Evolutionary conservation across 2,329 filamentous ascomycete genomes (phyloP).

Genomic region (Ploettnerulaceae sp.): DNA sequence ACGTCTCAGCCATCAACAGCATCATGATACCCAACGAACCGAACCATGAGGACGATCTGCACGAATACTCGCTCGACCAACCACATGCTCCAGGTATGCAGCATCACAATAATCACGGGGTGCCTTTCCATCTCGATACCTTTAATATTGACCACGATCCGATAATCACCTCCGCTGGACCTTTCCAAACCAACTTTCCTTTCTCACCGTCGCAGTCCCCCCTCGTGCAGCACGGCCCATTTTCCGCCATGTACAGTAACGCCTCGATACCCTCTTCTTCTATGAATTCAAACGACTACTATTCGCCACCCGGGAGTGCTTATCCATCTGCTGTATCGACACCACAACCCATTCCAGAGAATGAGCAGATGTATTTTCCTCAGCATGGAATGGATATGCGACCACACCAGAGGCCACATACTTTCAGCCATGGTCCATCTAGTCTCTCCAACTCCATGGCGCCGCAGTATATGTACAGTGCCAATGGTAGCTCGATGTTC

Average conservation of each 20-base stretch:
- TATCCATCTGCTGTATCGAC: constrained; percentile 68
- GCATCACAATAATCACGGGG: constrained; percentile 37
- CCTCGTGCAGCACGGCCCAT: constrained; percentile 55
- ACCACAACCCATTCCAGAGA: constrained; percentile 62
- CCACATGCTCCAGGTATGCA: constrained; percentile 32
- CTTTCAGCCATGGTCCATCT: constrained; percentile 44
- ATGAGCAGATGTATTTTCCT: constrained; percentile 60
- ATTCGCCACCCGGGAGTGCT: constrained; percentile 65
- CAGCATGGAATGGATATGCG: constrained; percentile 44
- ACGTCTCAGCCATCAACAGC: constrained; percentile 61
- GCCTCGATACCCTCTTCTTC: constrained; percentile 57
- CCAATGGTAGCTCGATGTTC: constrained; percentile 53
- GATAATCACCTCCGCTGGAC: constrained; percentile 61
- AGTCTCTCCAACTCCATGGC: constrained; percentile 55
- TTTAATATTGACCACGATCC: constrained; percentile 53
- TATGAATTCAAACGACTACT: constrained; percentile 63
- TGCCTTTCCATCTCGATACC: constrained; percentile 54
- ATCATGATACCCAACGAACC: constrained; percentile 59
- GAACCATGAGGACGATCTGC: constrained; percentile 54
- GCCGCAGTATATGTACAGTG: constrained; percentile 58
- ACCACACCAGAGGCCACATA: constrained; percentile 42
- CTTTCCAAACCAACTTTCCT: constrained; percentile 62
- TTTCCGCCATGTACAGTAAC: constrained; percentile 56
- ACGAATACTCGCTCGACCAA: constrained; percentile 63
- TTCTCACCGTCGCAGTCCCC: constrained; percentile 70